Conservation (phyloP, 495 filamentous ascomycete species). For the Friedmanniomyces simplex region DNA sequence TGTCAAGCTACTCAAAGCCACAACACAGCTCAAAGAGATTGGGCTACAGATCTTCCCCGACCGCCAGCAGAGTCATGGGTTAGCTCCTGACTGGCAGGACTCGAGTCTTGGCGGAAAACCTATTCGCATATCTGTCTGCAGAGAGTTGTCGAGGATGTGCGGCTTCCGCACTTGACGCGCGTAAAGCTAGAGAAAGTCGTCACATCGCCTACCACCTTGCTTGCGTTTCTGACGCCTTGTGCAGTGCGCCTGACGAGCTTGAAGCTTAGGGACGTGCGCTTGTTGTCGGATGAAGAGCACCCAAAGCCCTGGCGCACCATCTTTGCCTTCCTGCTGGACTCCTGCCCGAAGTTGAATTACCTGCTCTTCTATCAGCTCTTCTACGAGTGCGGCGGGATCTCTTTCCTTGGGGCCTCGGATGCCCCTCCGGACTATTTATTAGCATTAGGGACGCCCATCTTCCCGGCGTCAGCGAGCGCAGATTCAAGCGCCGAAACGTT, state of each 20-base stretch:
- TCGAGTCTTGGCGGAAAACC: background rate
- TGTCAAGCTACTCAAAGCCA: constrained; percentile 5
- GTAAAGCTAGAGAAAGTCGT: constrained; percentile 14
- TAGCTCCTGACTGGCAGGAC: background rate
- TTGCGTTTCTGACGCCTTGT: constrained; percentile 1
- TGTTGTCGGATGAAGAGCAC: constrained; percentile 6
- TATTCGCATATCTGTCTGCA: constrained; percentile 6
- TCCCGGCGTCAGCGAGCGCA: background rate
- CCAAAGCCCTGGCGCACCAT: constrained; percentile 4
- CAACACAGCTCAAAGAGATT: constrained; percentile 7
- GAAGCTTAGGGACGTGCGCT: constrained; percentile 15
- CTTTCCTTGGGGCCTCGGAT: constrained; percentile 6
- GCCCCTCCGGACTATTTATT: background rate
- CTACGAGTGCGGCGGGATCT: constrained; percentile 3
- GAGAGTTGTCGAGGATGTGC: background rate
- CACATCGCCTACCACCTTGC: constrained; percentile 1
- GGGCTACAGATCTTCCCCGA: constrained; percentile 15
- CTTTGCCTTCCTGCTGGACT: constrained; percentile 7
- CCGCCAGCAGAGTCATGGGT: background rate
- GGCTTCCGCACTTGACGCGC: constrained; percentile 1
- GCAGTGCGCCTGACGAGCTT: constrained; percentile 1
- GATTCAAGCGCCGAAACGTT: background rate
- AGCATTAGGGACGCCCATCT: background rate
- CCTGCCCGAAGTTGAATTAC: constrained; percentile 8
- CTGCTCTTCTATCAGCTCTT: constrained; percentile 12